phyloP scores from a whole-genome alignment of 2,329 filamentous ascomycete genomes.

The Pleomassaria siparia region DNA sequence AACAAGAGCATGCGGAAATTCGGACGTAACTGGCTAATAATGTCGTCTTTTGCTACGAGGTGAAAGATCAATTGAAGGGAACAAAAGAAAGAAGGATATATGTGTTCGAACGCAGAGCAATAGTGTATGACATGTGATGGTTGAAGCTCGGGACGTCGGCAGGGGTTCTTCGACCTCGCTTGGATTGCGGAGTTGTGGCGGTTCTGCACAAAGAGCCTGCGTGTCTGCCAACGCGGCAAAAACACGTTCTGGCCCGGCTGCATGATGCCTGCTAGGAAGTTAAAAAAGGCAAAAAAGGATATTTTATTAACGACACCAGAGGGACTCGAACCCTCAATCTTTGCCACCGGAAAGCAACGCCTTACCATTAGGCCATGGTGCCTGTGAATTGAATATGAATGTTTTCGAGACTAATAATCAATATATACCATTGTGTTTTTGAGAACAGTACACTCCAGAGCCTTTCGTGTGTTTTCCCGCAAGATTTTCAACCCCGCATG shows the following conservation, averaged over 20 bases:
- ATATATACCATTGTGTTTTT: neutral
- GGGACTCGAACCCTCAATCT: conserved; percentile 49
- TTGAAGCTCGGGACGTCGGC: conserved; percentile 7
- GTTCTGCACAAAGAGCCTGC: conserved; percentile 1
- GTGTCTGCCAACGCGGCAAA: neutral
- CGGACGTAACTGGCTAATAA: too few species aligned
- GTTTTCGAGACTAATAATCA: conserved; percentile 4
- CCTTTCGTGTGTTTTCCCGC: neutral
- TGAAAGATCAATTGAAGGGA: neutral
- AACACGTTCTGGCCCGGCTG: neutral
- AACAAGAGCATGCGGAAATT: too few species aligned
- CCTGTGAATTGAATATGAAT: conserved; percentile 12
- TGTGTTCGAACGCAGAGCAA: neutral
- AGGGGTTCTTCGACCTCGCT: neutral
- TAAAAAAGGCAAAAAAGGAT: conserved; percentile 16
- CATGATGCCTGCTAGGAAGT: conserved; percentile 4
- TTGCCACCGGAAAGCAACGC: conserved; percentile 50
- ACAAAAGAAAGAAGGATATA: neutral
- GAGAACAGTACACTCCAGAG: neutral
- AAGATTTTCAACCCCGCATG: neutral
- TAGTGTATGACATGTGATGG: neutral
- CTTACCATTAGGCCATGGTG: conserved; percentile 49
- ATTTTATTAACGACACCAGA: conserved; percentile 34
- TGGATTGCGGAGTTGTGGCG: neutral
- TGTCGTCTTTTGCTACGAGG: too few species aligned